Base-by-base conservation (phyloP, 1,284 basidiomycete species). In the Rhodotorula sp. region DNA sequence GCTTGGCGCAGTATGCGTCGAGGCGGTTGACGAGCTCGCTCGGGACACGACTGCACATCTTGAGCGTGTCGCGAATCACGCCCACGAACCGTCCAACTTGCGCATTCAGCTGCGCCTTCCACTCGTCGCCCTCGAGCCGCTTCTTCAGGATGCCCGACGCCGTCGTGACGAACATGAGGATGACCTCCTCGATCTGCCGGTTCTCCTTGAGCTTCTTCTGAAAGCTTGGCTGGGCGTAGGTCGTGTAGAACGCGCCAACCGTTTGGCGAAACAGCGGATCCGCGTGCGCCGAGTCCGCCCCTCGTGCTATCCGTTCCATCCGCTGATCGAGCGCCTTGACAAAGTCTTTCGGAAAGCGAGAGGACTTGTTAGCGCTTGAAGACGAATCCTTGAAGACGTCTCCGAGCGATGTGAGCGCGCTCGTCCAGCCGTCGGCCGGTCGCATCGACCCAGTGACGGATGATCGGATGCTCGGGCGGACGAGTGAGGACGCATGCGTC, bases 171-270 rank as follows among this genome's bases (percentile, higher is more conserved):
- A 97, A 98, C 84, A 91, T 90, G 62, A 99, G 85, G 71, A 99
- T 95, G 68, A 99, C 87, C 74, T 97, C 94, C 81, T 99, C 96
- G 63, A 98, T 90, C 82, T 95, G 96, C 58, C 96, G 86, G 77
- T 93, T 94, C 80, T 97, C 94, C 80, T 93, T 92, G 86, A 98
- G 89, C 77, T 94, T 91, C 53, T 87, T 85, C 71, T 90, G 87
- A 82, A 94, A 94, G 44, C 83, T 85, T 59, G 91, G 89, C 69
- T 91, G 88, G 78, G 89, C 89, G 80, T 72, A 76, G 27, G 72
- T 76, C 9, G 89, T 89, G 80, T 94, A 96, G 80, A 95, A 96
- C 39, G 90, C 88, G 60, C 89, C 93, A 84, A 94, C 89, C 2
- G 91, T 92, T 58, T 91, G 85, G 52, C 94, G 87, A 39, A 92